Evolutionary conservation across 179 eudicot species (phyloP), one percentile per base, ranked within the genome.

Genomic region (Amaranthus tricolor): DNA sequence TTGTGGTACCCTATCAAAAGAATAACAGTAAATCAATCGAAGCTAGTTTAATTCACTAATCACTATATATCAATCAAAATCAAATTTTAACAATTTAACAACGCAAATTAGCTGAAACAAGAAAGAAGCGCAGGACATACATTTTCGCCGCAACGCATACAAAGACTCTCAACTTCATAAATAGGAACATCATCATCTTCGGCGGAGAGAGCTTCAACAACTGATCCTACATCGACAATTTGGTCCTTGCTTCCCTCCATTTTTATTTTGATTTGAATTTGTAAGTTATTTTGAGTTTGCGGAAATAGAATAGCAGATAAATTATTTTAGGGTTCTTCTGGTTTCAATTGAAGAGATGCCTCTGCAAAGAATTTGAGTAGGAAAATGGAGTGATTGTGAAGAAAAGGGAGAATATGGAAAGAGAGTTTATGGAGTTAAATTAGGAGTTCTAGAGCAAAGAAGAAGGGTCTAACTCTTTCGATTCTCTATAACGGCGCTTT

Each of bases 71-170:
- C 7, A 73, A 73, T 47, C 60, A 17, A 47, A 67, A 71, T 47
- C 60, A 17, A 31, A 67, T 66, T 21, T 20, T 3, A 31, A 68
- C 19, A 49, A 16, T 8, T 15, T 50, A 65, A 20, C 20, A 20
- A 9, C 5, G 16, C 50, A 76, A 50, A 62, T 54, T 45, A 5
- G 9, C 17, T 50, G 7, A 58, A 16, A 52, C 20, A 61, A 24
- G 17, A 31, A n/a, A 71, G 61, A 66, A 15, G 19, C 65, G 54
- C 15, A 51, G 19, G 17, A 0, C 0, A 54, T 90, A 94, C 98
- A 60, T 94, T 90, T 47, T 91, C 83, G 45, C 84, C 80, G 79
- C 97, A 94, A 10, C 92, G 89, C 97, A 91, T 94, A 77, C 96
- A 94, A 62, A 89, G 92, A 83, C 98, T 90, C 58, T 94, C 94